Evolutionary conservation across 2,329 filamentous ascomycete genomes (phyloP), one percentile per base, ranked within the genome.

Genomic region (Alternaria atra): DNA sequence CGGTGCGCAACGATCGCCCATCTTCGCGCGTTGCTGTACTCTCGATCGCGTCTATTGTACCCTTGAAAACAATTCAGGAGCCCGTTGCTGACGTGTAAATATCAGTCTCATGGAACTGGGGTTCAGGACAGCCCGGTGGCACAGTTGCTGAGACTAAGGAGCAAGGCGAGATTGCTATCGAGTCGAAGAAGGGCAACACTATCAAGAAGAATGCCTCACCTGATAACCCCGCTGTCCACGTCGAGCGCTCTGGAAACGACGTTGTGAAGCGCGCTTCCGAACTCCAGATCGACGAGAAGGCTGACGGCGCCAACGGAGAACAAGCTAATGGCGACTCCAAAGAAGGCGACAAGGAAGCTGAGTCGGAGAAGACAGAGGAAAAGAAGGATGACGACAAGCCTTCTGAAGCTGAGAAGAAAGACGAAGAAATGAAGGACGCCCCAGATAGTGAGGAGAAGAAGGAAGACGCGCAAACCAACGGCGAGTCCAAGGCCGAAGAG

Each of bases 41-140:
- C 34, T 30, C 83, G 20, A 12, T 53, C 51, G 42, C 51, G 46
- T 53, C 58, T 3, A 10, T 7, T 3, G 23, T 15, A 4, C 43
- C 25, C 66, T 83, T 83, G 23, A 55, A 17, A 47, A 29, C 17
- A 46, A 25, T 53, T 30, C 42, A 4, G 3, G 55, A 30, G 13
- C 39, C 44, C 5, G 37, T 15, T 23, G 48, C 66, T 69, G 37
- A 62, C 48, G 44, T 42, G 12, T 55, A 12, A 34, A 20, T 35
- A 25, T n/a, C 35, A 90, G 88, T 90, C 70, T 87, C 86, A 60
- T 90, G 87, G 88, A 82, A 84, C 73, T 89, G 86, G 86, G 81
- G 82, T 59, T 81, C 82, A 58, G 82, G 84, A 57, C 78, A 83
- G 23, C 87, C 88, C 1, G 80, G 81, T 52, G 89, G 88, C 58